Base-by-base conservation (phyloP, 192 early-diverging fungal species). In the Allomyces macrogynus region DNA sequence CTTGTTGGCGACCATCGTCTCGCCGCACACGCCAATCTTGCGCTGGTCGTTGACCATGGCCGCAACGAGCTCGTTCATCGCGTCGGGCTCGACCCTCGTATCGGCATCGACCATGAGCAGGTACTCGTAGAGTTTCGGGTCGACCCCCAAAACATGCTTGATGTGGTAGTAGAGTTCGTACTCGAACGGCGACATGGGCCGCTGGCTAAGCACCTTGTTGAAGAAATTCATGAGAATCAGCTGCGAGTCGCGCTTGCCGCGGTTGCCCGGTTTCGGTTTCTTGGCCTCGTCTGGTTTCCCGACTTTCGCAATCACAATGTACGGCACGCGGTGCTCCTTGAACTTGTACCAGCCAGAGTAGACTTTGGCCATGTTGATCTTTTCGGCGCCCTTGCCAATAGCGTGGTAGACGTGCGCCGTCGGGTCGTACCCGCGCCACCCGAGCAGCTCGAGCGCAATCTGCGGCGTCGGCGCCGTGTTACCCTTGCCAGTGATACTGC, bases 161-260 rank as follows among this genome's bases (percentile, higher is more conserved):
- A 68, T 64, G n/a, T 68, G 32, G 16, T 64, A 60, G 16, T 49
- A 68, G 14, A 68, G 23, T 4, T 68, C 67, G 24, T 57, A 68
- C 27, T 68, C 67, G n/a, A 68, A 66, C 60, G 40, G 43, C 7
- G 67, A 49, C 64, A 68, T 68, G 27, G 25, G 63, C n/a, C 66
- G 22, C 26, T 68, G 10, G 18, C 23, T 49, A 18, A 66, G 24
- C n/a, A 68, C 23, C 54, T 67, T 64, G 57, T 27, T 57, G 43
- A 68, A 61, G 67, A 68, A 68, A 20, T 43, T 57, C 65, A 68
- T 65, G 43, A 68, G 26, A 67, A 68, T 43, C n/a, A 71, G 43
- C 60, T 71, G 70, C 18, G 70, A 71, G 62, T 71, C 70, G 43
- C 70, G 68, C 24, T 71, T 71, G 23, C 70, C 70, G 26, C 70